Percentiles rank a stretch among this genome's conserved stretches.
phyloP scores from a whole-genome alignment of 192 early-diverging fungal genomes.

The Coemansia pectinata region DNA sequence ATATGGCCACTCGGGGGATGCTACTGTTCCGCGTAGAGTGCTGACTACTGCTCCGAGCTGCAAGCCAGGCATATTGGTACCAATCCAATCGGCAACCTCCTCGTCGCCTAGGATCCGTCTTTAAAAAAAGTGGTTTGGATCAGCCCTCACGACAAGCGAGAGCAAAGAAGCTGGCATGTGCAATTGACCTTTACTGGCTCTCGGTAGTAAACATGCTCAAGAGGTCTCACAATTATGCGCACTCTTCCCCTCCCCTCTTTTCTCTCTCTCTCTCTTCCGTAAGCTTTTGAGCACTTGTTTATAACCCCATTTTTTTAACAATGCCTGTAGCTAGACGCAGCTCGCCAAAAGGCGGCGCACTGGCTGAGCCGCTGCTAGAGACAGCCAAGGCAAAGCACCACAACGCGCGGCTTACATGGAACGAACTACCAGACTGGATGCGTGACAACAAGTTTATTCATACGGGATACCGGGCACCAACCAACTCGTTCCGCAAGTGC shows the following conservation, averaged over 20 bases:
- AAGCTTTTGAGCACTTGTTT: not conserved
- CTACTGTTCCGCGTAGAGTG: not conserved
- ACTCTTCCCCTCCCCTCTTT: not conserved
- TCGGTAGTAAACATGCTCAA: too few relatives aligned
- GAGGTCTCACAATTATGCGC: not conserved
- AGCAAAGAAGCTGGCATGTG: not conserved
- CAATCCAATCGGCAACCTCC: slow-evolving; percentile 4
- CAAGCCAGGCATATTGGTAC: not conserved
- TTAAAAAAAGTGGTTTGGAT: not conserved
- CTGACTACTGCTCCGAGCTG: not conserved
- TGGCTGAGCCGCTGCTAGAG: slow-evolving; percentile 5
- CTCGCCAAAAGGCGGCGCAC: slow-evolving; percentile 6
- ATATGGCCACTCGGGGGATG: not conserved
- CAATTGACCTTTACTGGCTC: not conserved
- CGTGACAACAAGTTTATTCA: slow-evolving; percentile 81
- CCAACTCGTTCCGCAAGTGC: slow-evolving; percentile 74
- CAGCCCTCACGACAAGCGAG: not conserved
- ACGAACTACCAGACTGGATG: slow-evolving; percentile 74
- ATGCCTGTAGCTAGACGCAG: slow-evolving; percentile 30
- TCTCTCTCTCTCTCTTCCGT: not conserved
- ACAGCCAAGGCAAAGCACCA: slow-evolving; percentile 2
- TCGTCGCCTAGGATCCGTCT: not conserved
- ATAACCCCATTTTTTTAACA: not conserved
- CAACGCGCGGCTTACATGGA: slow-evolving; percentile 29
- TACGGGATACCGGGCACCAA: slow-evolving; percentile 77